These are phyloP conservation scores for Colletotrichum endophyticum DNA, from an alignment of 2,329 filamentous ascomycete species.

Conservation along the genomic window DNA sequence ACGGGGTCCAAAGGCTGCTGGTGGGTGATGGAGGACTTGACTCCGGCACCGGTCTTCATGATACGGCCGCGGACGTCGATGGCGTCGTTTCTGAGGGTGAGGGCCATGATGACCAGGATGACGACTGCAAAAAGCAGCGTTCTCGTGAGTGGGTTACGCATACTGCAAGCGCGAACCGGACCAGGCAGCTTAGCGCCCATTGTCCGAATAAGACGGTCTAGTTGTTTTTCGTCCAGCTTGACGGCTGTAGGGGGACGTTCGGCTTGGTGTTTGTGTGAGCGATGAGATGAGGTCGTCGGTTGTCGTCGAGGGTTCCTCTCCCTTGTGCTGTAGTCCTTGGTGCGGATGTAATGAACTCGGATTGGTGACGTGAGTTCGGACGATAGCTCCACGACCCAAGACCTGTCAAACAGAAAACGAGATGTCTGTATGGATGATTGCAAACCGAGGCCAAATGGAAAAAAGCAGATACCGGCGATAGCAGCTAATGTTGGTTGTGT, in stretches of 20 bases:
- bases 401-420: neutral
- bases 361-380: neutral
- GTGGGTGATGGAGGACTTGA: slow-evolving; percentile 32
- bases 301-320: neutral
- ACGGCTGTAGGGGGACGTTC: neutral
- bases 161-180: slow-evolving; percentile 49
- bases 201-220: slow-evolving; percentile 3
- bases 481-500: slow-evolving; percentile 1
- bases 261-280: neutral
- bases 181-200: slow-evolving; percentile 45
- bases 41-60: slow-evolving; percentile 41
- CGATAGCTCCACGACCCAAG: neutral
- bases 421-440: neutral
- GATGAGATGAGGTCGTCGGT: neutral
- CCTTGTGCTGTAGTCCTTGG: neutral
- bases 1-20: slow-evolving; percentile 29
- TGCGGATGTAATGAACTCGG: neutral
- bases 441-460: neutral
- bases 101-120: slow-evolving; percentile 45
- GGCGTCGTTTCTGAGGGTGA: slow-evolving; percentile 45
- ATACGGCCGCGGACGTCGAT: slow-evolving; percentile 44
- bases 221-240: slow-evolving; percentile 20
- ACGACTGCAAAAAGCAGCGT: slow-evolving; percentile 47
- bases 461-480: neutral
- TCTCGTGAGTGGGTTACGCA: slow-evolving; percentile 53